Conservation (phyloP, 2,329 filamentous ascomycete species). For the Scedosporium aurantiacum region DNA sequence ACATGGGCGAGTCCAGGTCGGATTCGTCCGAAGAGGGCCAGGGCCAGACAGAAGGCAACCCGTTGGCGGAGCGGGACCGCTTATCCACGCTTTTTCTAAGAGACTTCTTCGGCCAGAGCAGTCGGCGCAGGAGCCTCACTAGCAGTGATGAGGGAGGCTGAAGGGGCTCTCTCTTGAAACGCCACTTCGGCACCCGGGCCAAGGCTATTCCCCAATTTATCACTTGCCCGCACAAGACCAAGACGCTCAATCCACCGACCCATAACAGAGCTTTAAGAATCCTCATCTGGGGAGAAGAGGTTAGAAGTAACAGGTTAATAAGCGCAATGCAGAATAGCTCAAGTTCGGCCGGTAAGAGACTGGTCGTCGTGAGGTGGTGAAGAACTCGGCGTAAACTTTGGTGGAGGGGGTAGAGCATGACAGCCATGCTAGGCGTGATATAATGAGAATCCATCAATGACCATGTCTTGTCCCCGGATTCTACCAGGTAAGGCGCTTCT, state of each 20-base stretch:
- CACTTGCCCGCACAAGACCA: conserved; percentile 61
- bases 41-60: neutral
- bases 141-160: neutral
- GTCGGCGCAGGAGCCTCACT: conserved; percentile 5
- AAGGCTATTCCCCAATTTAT: conserved; percentile 76
- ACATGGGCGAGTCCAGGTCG: neutral
- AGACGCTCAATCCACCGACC: conserved; percentile 67
- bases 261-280: conserved; percentile 80
- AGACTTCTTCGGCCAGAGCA: conserved; percentile 4
- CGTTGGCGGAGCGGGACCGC: neutral
- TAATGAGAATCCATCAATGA: conserved; percentile 6
- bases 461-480: neutral
- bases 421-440: conserved; percentile 45
- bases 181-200: conserved; percentile 83
- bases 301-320: conserved; percentile 69
- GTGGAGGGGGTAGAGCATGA: conserved; percentile 72
- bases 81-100: neutral
- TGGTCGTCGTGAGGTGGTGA: conserved; percentile 76
- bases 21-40: conserved; percentile 2
- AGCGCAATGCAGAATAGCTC: conserved; percentile 75
- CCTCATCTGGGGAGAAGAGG: conserved; percentile 68
- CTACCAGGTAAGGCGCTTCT: neutral
- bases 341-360: conserved; percentile 74
- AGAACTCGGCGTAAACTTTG: conserved; percentile 63
- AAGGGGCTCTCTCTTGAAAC: conserved; percentile 52